These are phyloP conservation scores for Acanthamoeba royreba DNA, from an alignment of 208 protist species.

Conservation along the genomic window DNA sequence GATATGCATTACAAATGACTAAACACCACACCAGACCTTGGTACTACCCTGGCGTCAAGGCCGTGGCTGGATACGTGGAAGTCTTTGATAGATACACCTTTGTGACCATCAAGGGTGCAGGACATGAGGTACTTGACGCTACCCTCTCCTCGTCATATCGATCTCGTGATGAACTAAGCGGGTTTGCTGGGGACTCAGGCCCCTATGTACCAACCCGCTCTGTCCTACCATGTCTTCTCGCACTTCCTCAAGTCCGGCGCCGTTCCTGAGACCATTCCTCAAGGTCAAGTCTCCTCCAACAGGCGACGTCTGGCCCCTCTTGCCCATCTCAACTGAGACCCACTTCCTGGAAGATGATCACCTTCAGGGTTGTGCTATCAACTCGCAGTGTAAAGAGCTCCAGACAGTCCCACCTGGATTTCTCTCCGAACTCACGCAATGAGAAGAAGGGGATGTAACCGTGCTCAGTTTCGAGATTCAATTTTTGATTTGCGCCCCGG, in stretches of 20 bases:
- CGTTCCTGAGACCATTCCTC: not conserved
- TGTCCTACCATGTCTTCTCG: not conserved
- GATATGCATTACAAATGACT: not conserved
- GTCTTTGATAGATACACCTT: slow-evolving; percentile 34
- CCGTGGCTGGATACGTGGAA: not conserved
- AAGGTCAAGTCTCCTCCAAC: not conserved
- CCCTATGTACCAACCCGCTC: not conserved
- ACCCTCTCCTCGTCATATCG: not conserved
- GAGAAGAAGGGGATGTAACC: too few species aligned
- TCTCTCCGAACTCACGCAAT: too few species aligned
- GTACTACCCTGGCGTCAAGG: not conserved
- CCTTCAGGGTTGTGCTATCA: too few species aligned
- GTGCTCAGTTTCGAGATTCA: too few species aligned
- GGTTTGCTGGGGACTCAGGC: not conserved
- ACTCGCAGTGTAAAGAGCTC: too few species aligned
- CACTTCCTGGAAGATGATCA: too few species aligned
- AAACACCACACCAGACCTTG: not conserved
- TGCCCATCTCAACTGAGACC: too few species aligned
- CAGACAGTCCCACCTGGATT: too few species aligned
- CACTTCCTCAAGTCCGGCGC: not conserved
- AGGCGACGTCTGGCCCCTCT: too few species aligned
- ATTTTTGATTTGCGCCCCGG: too few species aligned
- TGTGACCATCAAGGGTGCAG: slow-evolving; percentile 21
- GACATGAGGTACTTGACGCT: not conserved
- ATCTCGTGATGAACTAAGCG: not conserved